Conservation (phyloP, 768 basidiomycete species). For the Tricholoma furcatifolium region DNA sequence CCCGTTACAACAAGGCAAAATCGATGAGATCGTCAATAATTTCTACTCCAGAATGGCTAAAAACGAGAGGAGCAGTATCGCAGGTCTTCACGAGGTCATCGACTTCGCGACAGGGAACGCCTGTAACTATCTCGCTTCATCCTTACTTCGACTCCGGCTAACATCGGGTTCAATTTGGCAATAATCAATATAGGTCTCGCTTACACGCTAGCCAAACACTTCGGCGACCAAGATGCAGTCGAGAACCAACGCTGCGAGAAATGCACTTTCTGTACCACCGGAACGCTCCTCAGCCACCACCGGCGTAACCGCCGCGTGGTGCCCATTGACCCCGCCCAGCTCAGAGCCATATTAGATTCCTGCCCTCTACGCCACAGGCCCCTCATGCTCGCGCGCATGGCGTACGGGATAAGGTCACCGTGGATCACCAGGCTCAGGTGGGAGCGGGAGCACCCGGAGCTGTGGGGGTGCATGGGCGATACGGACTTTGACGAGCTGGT, state of each 20-base stretch:
- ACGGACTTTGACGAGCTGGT: too few relatives aligned
- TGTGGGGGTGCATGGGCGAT: too few relatives aligned
- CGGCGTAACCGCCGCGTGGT: conserved; percentile 15
- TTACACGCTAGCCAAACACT: conserved; percentile 39
- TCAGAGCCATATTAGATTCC: conserved; percentile 37
- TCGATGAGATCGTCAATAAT: conserved; percentile 8
- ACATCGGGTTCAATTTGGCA: too few relatives aligned
- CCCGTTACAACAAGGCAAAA: conserved; percentile 5
- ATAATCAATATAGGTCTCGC: conserved; percentile 48
- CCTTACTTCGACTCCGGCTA: not conserved
- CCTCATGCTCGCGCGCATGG: conserved; percentile 44
- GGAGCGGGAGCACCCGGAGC: too few relatives aligned
- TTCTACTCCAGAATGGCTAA: conserved; percentile 11
- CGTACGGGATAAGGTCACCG: conserved; percentile 46
- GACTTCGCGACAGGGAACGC: conserved; percentile 15
- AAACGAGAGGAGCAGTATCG: conserved; percentile 13
- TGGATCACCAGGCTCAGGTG: conserved; percentile 29
- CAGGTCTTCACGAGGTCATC: conserved; percentile 11
- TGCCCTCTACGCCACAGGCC: conserved; percentile 48
- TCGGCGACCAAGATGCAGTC: conserved; percentile 41
- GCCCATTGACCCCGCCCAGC: conserved; percentile 25
- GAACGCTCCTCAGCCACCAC: conserved; percentile 30
- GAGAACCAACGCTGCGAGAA: conserved; percentile 37
- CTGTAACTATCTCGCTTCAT: conserved; percentile 6
- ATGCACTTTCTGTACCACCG: conserved; percentile 43